phyloP scores from a whole-genome alignment of 2,329 filamentous ascomycete genomes.

The Cladophialophora yegresii region DNA sequence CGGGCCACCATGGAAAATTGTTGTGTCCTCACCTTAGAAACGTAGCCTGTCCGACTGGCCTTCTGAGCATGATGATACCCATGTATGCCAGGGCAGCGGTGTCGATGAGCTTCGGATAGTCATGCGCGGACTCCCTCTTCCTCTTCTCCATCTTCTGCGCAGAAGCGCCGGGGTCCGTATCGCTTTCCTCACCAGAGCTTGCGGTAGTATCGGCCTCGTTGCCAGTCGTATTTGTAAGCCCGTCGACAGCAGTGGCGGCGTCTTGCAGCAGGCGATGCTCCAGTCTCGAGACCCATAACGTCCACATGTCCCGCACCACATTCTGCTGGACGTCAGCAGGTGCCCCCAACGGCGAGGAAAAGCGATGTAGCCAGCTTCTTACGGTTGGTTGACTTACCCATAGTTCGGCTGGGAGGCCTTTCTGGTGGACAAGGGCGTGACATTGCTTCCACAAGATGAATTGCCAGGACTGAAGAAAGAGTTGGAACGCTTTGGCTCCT shows the following conservation, averaged over 20 bases:
- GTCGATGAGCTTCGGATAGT: slow-evolving; percentile 68
- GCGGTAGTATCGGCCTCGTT: slow-evolving; percentile 16
- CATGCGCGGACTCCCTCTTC: slow-evolving; percentile 42
- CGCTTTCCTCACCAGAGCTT: slow-evolving; percentile 45
- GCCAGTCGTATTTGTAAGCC: not conserved
- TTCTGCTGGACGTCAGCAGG: slow-evolving; percentile 43
- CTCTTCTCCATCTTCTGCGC: slow-evolving; percentile 42
- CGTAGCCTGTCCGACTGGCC: slow-evolving; percentile 75
- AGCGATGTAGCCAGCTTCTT: not conserved
- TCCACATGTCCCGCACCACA: slow-evolving; percentile 81
- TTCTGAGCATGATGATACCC: slow-evolving; percentile 70
- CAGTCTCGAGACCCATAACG: slow-evolving; percentile 66
- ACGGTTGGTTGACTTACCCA: slow-evolving; percentile 58
- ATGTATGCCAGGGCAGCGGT: slow-evolving; percentile 79
- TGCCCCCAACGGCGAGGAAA: not conserved
- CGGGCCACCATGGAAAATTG: not conserved
- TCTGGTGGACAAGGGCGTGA: slow-evolving; percentile 67
- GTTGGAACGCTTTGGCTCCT: slow-evolving; percentile 70
- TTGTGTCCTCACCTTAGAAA: slow-evolving; percentile 53
- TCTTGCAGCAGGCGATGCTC: slow-evolving; percentile 35
- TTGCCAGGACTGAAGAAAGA: slow-evolving; percentile 84
- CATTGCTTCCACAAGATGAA: slow-evolving; percentile 81
- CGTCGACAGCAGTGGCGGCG: not conserved
- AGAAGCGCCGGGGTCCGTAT: slow-evolving; percentile 29
- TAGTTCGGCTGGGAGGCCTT: slow-evolving; percentile 69